Conservation (phyloP, 2,329 filamentous ascomycete species). For the Pleurostoma richardsiae region DNA sequence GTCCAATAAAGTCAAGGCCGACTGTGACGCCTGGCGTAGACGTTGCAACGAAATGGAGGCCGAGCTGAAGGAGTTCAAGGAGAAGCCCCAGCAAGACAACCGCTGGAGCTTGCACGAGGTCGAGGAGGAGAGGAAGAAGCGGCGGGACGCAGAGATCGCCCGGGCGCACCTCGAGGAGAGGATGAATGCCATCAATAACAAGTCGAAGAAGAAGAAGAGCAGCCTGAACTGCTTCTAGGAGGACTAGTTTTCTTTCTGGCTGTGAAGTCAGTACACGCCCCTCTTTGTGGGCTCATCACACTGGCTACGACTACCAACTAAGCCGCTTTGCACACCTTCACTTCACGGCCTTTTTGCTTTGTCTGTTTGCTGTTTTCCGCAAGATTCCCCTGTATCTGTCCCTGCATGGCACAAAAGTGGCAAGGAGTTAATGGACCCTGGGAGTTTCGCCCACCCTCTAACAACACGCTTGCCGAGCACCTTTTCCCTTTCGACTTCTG, state of each 20-base stretch:
- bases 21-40: constrained; percentile 87
- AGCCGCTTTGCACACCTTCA: no score
- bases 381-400: no score
- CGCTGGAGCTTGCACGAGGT: constrained; percentile 79
- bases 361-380: no score
- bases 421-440: no score
- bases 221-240: constrained; percentile 94
- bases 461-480: no score
- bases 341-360: no score
- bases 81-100: constrained; percentile 48
- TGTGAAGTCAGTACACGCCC: no score
- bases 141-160: constrained; percentile 84
- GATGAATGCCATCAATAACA: constrained; percentile 83
- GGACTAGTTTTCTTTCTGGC: constrained; percentile 9
- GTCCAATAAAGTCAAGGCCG: constrained; percentile 84
- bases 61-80: constrained; percentile 63
- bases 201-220: constrained; percentile 94
- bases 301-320: no score
- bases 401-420: no score
- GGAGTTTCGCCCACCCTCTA: no score
- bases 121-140: constrained; percentile 92
- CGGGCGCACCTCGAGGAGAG: constrained; percentile 86
- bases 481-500: no score
- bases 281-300: no score
- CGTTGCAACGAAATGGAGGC: constrained; percentile 72